Evolutionary conservation across 345 rosid genomes (phyloP).

Genomic region (Theobroma cacao): DNA sequence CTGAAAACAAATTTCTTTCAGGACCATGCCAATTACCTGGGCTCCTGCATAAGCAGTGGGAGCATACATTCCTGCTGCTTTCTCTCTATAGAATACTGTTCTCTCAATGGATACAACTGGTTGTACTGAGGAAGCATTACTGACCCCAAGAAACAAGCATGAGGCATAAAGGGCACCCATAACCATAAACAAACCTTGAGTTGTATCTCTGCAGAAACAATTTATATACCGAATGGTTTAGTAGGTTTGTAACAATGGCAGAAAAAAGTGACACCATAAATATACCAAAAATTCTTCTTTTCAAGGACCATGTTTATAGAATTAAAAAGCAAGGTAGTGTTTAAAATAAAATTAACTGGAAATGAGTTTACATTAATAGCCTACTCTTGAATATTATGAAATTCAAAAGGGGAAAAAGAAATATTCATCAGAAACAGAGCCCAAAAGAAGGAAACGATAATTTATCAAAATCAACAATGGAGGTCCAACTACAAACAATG

Average conservation of each 20-base stretch:
- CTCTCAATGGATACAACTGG: conserved; percentile 88
- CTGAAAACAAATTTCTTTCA: background rate
- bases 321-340: background rate
- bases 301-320: background rate
- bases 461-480: background rate
- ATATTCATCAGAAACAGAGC: background rate
- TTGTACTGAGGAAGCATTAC: conserved; percentile 83
- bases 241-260: background rate
- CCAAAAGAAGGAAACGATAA: background rate
- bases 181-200: conserved; percentile 54
- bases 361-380: background rate
- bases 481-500: background rate
- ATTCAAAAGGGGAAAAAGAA: background rate
- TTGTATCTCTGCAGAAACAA: conserved; percentile 36
- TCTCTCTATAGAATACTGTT: conserved; percentile 89
- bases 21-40: conserved; percentile 40
- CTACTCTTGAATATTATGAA: background rate
- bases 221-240: background rate
- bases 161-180: conserved; percentile 91
- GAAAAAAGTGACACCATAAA: background rate
- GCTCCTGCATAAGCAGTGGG: conserved; percentile 78
- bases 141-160: conserved; percentile 83
- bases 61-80: conserved; percentile 85
- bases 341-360: background rate
- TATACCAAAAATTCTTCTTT: background rate